phyloP scores from a whole-genome alignment of 176 grass and related monocot genomes.

The Aegilops bicornis region DNA sequence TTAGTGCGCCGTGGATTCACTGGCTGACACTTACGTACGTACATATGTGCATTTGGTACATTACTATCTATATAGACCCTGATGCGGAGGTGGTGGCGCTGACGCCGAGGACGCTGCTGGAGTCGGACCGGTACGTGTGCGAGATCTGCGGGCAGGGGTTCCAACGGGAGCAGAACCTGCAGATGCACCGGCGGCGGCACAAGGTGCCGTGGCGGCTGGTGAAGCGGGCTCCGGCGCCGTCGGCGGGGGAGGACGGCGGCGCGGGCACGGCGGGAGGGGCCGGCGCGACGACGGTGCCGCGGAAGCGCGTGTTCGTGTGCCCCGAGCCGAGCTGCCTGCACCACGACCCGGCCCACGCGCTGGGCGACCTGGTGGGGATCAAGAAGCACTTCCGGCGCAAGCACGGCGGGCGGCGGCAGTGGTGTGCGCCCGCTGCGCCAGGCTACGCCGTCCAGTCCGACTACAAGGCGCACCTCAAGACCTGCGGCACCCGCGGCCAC shows the following conservation, averaged over 20 bases:
- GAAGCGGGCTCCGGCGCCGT: conserved; percentile 36
- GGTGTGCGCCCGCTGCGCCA: conserved; percentile 75
- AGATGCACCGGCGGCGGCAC: conserved; percentile 93
- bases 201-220: conserved; percentile 87
- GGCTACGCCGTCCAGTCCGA: conserved; percentile 91
- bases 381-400: conserved; percentile 95
- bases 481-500: conserved; percentile 87
- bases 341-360: conserved; percentile 82
- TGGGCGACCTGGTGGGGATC: conserved; percentile 87
- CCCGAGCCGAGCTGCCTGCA: conserved; percentile 88
- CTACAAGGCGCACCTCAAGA: conserved; percentile 99
- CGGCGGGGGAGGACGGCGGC: conserved; percentile 22
- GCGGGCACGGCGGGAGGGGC: background rate
- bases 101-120: conserved; percentile 80
- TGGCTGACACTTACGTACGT: background rate
- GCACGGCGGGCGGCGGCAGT: conserved; percentile 78
- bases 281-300: background rate
- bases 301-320: conserved; percentile 83
- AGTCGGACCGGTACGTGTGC: conserved; percentile 89
- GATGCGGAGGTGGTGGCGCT: conserved; percentile 91
- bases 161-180: conserved; percentile 90
- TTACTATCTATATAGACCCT: conserved; percentile 40
- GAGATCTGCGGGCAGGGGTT: conserved; percentile 95
- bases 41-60: background rate
- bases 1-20: background rate